Evolutionary conservation across 345 rosid species (phyloP), one percentile per base, ranked within the genome.

Genomic region (Durio zibethinus): DNA sequence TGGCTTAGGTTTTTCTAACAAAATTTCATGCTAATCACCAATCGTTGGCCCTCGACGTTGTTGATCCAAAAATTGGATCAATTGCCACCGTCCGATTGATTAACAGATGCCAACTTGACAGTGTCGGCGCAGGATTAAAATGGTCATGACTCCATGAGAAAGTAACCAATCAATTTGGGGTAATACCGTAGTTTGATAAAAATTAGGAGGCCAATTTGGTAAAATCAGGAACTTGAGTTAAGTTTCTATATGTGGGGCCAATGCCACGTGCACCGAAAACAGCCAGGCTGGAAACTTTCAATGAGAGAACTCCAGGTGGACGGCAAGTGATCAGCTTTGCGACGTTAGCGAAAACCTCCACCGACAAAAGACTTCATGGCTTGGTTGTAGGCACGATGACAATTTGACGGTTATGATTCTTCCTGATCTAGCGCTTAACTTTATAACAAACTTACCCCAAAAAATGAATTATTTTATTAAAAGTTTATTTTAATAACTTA

Each of bases 301-400:
- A 27, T 47, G 62, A 57, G 33, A 25, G 14, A 15, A 10, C 1
- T 31, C 62, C 33, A 57, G 38, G 60, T 48, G 59, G 74, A 18
- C 0, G 25, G 14, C 0, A 27, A 47, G 59, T 16, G 60, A 18
- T 48, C 4, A 43, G 43, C 4, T 20, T 27, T 4, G 25, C 48
- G 25, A 70, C 74, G 59, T 29, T 18, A 47, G 73, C 6, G 40
- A 9, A 48, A 48, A 18, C 57, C 25, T 10, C 59, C 74, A 48
- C 74, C 60, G 74, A 48, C 74, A 70, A 48, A 70, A 70, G 15
- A 52, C 18, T 52, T n/a, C 27, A 20, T n/a, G 60, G 52, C 52
- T n/a, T 47, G 18, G 15, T 47, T 47, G 2, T 11, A 47, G 12
- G 16, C 52, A 47, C 4, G 18, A 47, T 47, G 4, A 47, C 36